Evolutionary conservation across 345 rosid species (phyloP).

Genomic region (Mercurialis annua): DNA sequence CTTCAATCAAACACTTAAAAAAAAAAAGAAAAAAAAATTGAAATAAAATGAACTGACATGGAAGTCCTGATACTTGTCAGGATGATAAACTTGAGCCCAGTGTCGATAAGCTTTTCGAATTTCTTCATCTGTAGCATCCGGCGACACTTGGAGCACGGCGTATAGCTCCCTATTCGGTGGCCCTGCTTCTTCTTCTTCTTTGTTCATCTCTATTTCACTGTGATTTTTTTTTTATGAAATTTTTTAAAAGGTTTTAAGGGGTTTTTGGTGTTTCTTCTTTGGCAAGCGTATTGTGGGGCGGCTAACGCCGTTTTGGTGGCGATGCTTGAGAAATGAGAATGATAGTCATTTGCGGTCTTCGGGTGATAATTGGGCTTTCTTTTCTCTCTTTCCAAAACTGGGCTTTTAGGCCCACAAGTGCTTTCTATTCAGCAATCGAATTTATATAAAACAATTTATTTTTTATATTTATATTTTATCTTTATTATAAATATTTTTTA

Average conservation of each 20-base stretch:
- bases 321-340: background rate
- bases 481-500: too few species aligned
- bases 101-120: constrained; percentile 84
- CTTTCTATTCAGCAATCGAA: too few species aligned
- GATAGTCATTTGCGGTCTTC: too few species aligned
- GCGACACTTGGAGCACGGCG: constrained; percentile 81
- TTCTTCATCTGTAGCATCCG: constrained; percentile 91
- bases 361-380: too few species aligned
- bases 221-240: too few species aligned
- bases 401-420: too few species aligned
- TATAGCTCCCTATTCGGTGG: constrained; percentile 65
- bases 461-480: too few species aligned
- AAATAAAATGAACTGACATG: constrained; percentile 35
- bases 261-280: constrained; percentile 6
- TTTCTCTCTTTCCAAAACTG: too few species aligned
- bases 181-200: constrained; percentile 20
- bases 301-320: background rate
- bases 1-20: background rate
- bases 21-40: background rate
- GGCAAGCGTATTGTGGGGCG: too few species aligned
- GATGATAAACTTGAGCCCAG: constrained; percentile 98
- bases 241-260: constrained; percentile 6
- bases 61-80: constrained; percentile 80
- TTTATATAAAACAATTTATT: too few species aligned
- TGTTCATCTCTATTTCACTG: constrained; percentile 4